Conservation (phyloP, 176 grass and related monocot species). For the Zizania latifolia region DNA sequence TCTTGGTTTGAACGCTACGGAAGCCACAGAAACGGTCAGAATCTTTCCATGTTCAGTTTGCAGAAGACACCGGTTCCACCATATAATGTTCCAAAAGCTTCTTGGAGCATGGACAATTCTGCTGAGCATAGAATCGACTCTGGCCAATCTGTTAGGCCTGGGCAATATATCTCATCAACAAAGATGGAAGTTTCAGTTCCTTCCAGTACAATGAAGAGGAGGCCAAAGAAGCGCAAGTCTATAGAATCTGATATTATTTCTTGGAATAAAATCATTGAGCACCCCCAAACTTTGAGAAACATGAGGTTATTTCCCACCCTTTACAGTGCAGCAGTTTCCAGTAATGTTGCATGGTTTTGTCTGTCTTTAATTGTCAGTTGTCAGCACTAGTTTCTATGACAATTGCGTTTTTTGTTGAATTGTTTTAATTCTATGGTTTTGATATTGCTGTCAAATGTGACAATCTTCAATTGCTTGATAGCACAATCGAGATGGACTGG, state of each 20-base stretch:
- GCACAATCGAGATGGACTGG: conserved; percentile 67
- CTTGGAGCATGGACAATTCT: conserved; percentile 52
- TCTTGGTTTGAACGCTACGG: conserved; percentile 82
- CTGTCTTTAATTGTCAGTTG: background rate
- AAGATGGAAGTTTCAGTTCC: conserved; percentile 28
- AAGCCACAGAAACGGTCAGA: conserved; percentile 62
- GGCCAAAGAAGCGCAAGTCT: conserved; percentile 78
- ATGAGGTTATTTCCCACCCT: conserved; percentile 56
- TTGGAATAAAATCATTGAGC: conserved; percentile 75
- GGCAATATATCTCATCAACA: conserved; percentile 22
- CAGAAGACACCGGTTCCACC: conserved; percentile 42
- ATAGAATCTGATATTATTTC: conserved; percentile 38
- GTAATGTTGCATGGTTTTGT: background rate
- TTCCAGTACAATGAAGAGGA: conserved; percentile 33
- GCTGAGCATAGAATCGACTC: conserved; percentile 55
- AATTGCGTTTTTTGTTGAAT: conserved; percentile 6
- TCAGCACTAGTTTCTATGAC: conserved; percentile 4
- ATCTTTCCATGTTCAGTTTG: conserved; percentile 36
- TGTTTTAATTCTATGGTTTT: conserved; percentile 28
- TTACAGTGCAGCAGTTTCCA: conserved; percentile 13
- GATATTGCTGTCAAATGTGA: conserved; percentile 28
- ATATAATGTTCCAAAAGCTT: conserved; percentile 60
- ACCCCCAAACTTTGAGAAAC: conserved; percentile 42
- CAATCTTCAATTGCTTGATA: conserved; percentile 40
- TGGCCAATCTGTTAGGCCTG: conserved; percentile 41